Evolutionary conservation across 2,329 filamentous ascomycete genomes (phyloP).

Genomic region (Graphilbum ipis-grandicollis): DNA sequence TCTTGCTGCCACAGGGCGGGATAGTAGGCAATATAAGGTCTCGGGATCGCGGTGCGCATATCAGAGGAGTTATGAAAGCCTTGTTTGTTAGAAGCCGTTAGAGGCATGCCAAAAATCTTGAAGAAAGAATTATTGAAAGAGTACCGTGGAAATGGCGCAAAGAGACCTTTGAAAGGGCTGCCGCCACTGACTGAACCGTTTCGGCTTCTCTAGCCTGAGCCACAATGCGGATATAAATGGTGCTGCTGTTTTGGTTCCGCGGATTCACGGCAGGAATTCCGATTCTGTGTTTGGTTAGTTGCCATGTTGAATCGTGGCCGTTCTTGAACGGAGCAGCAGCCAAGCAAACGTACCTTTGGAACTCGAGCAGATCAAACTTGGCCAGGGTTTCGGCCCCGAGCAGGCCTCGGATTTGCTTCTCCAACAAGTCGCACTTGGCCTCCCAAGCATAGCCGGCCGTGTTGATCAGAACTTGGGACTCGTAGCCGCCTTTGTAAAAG

Average conservation of each 20-base stretch:
- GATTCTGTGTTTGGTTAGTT: no score
- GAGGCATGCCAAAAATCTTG: no score
- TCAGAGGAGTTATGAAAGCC: not conserved
- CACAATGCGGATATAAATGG: slow-evolving; percentile 10
- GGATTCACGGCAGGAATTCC: slow-evolving; percentile 5
- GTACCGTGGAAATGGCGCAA: not conserved
- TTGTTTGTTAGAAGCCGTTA: not conserved
- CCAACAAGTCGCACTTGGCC: slow-evolving; percentile 6
- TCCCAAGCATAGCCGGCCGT: slow-evolving; percentile 22
- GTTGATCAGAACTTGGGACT: slow-evolving; percentile 19
- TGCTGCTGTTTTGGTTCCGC: slow-evolving; percentile 8
- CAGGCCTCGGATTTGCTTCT: slow-evolving; percentile 6
- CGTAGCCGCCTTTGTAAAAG: slow-evolving; percentile 21
- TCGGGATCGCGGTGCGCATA: not conserved
- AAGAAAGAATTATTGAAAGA: not conserved
- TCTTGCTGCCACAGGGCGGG: not conserved
- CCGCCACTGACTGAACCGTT: not conserved
- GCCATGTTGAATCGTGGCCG: no score
- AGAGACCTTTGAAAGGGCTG: not conserved
- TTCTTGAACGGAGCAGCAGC: no score
- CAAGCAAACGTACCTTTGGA: slow-evolving; percentile 8
- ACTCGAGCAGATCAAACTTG: slow-evolving; percentile 9
- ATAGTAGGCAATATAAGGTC: not conserved
- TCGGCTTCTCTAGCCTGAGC: slow-evolving; percentile 3
- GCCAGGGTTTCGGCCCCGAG: slow-evolving; percentile 11